Conservation (phyloP, 2,329 filamentous ascomycete species). For the Neurospora sp. region DNA sequence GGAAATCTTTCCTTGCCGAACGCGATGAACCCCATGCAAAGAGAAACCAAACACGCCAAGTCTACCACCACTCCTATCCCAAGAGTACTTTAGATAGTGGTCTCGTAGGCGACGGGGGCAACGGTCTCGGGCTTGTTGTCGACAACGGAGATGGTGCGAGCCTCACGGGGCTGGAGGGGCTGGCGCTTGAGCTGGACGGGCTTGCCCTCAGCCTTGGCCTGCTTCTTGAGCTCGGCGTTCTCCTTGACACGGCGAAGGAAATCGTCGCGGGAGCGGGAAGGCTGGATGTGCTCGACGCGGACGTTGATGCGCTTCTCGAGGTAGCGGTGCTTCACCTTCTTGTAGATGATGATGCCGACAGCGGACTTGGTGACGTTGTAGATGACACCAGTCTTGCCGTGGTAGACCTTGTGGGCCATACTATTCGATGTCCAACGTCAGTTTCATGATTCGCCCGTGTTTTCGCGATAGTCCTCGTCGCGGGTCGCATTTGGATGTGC, state of each 20-base stretch:
- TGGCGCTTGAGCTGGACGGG: constrained; percentile 90
- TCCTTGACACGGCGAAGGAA: constrained; percentile 95
- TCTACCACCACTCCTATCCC: constrained; percentile 16
- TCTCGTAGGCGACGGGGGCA: constrained; percentile 91
- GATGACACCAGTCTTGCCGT: constrained; percentile 96
- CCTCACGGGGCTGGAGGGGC: constrained; percentile 68
- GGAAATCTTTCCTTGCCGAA: constrained; percentile 25
- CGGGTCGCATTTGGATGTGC: not conserved
- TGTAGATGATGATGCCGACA: constrained; percentile 98
- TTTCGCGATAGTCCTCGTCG: not conserved
- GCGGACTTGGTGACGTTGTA: constrained; percentile 99
- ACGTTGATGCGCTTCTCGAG: constrained; percentile 99
- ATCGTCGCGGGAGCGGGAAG: constrained; percentile 92
- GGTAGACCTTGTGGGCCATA: constrained; percentile 99
- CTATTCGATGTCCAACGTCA: constrained; percentile 35
- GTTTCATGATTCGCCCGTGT: constrained; percentile 15
- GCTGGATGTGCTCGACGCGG: constrained; percentile 92
- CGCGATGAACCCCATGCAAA: constrained; percentile 26
- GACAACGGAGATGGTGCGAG: constrained; percentile 68
- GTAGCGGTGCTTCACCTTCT: constrained; percentile 99
- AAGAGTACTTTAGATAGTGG: constrained; percentile 67
- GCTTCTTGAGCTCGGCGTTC: constrained; percentile 85
- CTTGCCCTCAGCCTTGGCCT: constrained; percentile 84
- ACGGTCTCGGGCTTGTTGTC: constrained; percentile 87
- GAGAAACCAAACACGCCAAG: constrained; percentile 24